Base-by-base conservation (phyloP, 2,329 filamentous ascomycete species). In the Akanthomyces uredinophilus region DNA sequence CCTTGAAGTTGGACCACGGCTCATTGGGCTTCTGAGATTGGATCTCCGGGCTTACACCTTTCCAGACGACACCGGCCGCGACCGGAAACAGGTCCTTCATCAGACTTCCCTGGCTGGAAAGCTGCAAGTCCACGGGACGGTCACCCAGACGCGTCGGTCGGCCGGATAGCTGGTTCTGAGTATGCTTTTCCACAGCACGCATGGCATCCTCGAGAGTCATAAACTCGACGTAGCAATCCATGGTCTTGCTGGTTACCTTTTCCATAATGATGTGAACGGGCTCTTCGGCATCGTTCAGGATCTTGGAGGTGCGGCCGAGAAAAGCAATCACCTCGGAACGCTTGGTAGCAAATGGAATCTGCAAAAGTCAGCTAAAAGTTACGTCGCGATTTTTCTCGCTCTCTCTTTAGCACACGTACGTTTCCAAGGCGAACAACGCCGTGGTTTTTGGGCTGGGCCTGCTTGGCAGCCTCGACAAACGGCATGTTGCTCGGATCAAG, bases 201-300 rank as follows among this genome's bases (percentile, higher is more conserved):
- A 82, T 73, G 4, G 86, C 85, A 62, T 85, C 83, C 6, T 79
- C 71, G 5, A 81, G 72, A 29, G 73, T 79, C 24, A 78, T 68
- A 63, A 87, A 86, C 71, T 87, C 85, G 47, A 86, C 79, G 64
- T 81, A 87, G 4, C 80, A 82, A 64, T 87, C 84, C 71, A 84
- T 80, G 0, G 85, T 87, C 78, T 87, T 87, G 68, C 80, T 81
- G 3, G 83, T 83, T 24, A 81, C 77, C n/a, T 83, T 79, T 60
- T 87, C 85, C 84, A 87, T 87, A 66, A 87, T 84, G 65, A 87
- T 86, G 63, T 87, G 85, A 8, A 87, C 76, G 0, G 83, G 80
- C 67, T 86, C 84, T 6, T 83, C 76, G 2, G 68, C 70, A 63
- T 86, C 83, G 35, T 78, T 81, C 52, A 85, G 70, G 39, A 87